Base-by-base conservation (phyloP, 306 rosid species). In the Mimosa bimucronata region DNA sequence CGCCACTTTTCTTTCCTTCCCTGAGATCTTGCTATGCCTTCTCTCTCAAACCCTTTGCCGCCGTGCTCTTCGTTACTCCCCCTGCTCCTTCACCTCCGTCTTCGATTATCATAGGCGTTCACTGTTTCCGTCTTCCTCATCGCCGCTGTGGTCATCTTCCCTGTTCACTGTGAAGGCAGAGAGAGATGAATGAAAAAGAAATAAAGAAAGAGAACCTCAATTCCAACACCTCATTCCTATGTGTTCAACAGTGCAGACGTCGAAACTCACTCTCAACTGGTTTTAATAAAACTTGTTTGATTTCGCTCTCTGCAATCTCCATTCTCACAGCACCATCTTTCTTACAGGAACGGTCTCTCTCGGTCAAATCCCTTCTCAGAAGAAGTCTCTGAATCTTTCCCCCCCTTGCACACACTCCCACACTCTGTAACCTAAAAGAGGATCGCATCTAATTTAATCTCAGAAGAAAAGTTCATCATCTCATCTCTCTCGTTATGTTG, bases 181-280 rank as follows among this genome's bases (percentile, higher is more conserved):
- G 38, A 34, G 38, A 34, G 38, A 34, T 2, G 38, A 34, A 34
- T 34, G 38, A 34, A 34, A 34, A 34, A 34, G 37, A 34, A 34
- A 34, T 34, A 34, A 34, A 34, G n/a, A n/a, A n/a, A n/a, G 2
- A 34, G n/a, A n/a, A n/a, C n/a, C n/a, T n/a, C n/a, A n/a, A n/a
- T n/a, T n/a, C n/a, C n/a, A n/a, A n/a, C n/a, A 13, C 66, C 67
- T 30, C 80, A 1, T 23, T 41, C 80, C 74, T 83, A 83, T 88
- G 91, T 86, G 79, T 52, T 75, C 65, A 50, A 10, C 71, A 34
- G 69, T 48, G 23, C 82, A 90, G 90, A 90, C 83, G 78, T 74
- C 72, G 85, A 83, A 86, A 84, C 87, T 73, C 64, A 53, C 83
- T 68, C 83, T 80, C 45, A 86, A 86, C 88, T 79, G 25, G 4